These are phyloP conservation scores for Schizophyllum amplum DNA, from an alignment of 1,284 basidiomycete species.

Conservation along the genomic window DNA sequence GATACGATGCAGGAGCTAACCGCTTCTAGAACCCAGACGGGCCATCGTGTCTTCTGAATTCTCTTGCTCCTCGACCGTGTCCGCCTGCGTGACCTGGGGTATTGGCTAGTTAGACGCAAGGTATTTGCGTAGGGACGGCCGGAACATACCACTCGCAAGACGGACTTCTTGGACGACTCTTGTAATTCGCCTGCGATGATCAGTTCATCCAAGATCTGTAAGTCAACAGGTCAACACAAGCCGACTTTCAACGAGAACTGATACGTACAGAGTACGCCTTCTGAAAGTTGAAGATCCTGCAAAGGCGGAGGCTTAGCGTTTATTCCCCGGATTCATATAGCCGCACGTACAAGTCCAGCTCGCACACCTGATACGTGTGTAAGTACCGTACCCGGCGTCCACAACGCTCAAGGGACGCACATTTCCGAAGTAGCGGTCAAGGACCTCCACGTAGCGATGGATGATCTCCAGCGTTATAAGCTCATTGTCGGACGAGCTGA, in stretches of 20 bases:
- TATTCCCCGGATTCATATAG: neutral
- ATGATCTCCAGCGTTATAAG: conserved; percentile 94
- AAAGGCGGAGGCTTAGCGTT: neutral
- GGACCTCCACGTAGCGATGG: conserved; percentile 97
- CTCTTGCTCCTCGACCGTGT: conserved; percentile 75
- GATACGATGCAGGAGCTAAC: conserved; percentile 18
- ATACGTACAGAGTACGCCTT: conserved; percentile 84
- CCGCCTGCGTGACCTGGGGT: conserved; percentile 72
- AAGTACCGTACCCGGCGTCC: neutral
- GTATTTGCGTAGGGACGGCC: neutral
- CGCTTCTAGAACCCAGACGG: conserved; percentile 59
- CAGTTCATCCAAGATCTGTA: conserved; percentile 90
- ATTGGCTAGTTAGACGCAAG: conserved; percentile 2
- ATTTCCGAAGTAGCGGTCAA: conserved; percentile 99
- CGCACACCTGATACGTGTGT: conserved; percentile 69
- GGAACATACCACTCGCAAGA: conserved; percentile 44
- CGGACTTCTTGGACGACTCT: conserved; percentile 98
- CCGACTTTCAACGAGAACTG: conserved; percentile 1
- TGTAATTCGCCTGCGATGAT: conserved; percentile 98
- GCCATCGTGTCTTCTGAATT: conserved; percentile 72
- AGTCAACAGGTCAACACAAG: conserved; percentile 11
- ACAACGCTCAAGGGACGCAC: conserved; percentile 36
- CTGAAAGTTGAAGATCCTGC: conserved; percentile 96
- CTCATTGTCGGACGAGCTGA: conserved; percentile 85
- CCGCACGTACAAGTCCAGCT: conserved; percentile 76